Evolutionary conservation across 176 grass and related monocot species (phyloP).

Genomic region (Tuctoria greenei): DNA sequence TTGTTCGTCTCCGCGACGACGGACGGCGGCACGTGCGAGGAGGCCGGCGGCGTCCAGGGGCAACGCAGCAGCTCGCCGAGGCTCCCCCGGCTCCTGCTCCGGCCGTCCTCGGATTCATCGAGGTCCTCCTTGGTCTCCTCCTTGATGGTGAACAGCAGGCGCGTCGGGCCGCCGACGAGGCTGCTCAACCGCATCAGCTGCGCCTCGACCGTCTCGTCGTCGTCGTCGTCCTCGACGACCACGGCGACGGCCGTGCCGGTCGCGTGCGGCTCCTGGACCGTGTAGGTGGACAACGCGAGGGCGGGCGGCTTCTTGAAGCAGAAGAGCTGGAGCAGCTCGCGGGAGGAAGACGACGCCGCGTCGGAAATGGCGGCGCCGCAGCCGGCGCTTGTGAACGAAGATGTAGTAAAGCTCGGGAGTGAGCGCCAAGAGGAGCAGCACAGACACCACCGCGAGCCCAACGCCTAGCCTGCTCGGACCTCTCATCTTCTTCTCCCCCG

Average conservation of each 20-base stretch:
- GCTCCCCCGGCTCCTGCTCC: slow-evolving; percentile 54
- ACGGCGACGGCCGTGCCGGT: slow-evolving; percentile 1
- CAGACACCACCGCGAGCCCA: slow-evolving; percentile 61
- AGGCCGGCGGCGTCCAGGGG: slow-evolving; percentile 55
- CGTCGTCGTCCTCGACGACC: slow-evolving; percentile 15
- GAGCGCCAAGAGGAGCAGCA: slow-evolving; percentile 73
- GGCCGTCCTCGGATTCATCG: slow-evolving; percentile 72
- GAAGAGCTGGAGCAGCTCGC: slow-evolving; percentile 65
- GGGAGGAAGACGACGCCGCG: slow-evolving; percentile 42
- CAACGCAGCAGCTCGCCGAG: slow-evolving; percentile 68
- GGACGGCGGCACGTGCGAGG: neutral
- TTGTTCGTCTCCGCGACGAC: slow-evolving; percentile 20
- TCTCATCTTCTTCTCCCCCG: slow-evolving; percentile 43
- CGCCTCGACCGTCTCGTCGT: slow-evolving; percentile 61
- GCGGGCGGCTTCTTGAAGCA: slow-evolving; percentile 68
- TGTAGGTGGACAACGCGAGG: slow-evolving; percentile 35
- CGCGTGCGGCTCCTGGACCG: slow-evolving; percentile 32
- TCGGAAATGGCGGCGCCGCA: slow-evolving; percentile 40
- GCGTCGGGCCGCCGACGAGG: slow-evolving; percentile 67
- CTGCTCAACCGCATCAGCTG: slow-evolving; percentile 83
- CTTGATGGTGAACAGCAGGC: slow-evolving; percentile 95
- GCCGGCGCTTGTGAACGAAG: slow-evolving; percentile 73
- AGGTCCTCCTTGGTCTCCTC: slow-evolving; percentile 93
- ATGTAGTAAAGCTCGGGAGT: slow-evolving; percentile 84
- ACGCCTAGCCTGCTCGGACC: slow-evolving; percentile 57